These are phyloP conservation scores for Curvularia eragrostidis DNA, from an alignment of 2,329 filamentous ascomycete genomes.

Conservation along the genomic window DNA sequence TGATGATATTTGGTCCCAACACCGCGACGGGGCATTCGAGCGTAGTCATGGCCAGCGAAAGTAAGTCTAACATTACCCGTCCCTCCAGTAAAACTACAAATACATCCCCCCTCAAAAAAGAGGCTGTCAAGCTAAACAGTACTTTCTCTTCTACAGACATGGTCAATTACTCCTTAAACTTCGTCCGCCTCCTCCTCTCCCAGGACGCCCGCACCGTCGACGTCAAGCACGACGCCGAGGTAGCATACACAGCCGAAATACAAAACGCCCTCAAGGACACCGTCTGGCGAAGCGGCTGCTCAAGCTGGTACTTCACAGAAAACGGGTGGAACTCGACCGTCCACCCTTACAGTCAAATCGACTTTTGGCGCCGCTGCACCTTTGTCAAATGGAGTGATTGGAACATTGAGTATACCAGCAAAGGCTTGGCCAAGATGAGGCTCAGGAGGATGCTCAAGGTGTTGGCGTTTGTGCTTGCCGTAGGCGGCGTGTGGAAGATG, in stretches of 20 bases:
- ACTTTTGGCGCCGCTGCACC: slow-evolving; percentile 58
- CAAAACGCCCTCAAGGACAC: slow-evolving; percentile 55
- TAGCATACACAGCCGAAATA: slow-evolving; percentile 62
- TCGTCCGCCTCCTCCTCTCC: slow-evolving; percentile 73
- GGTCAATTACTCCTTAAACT: slow-evolving; percentile 65
- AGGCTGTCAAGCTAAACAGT: neutral
- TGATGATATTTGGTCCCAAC: slow-evolving; percentile 69
- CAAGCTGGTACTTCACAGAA: slow-evolving; percentile 73
- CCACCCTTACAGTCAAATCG: slow-evolving; percentile 61
- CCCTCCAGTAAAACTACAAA: neutral
- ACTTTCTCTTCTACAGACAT: slow-evolving; percentile 49
- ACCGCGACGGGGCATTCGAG: slow-evolving; percentile 67
- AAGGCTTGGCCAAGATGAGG: slow-evolving; percentile 52
- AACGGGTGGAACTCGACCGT: slow-evolving; percentile 80
- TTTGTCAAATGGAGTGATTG: slow-evolving; percentile 64
- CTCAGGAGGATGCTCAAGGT: slow-evolving; percentile 24
- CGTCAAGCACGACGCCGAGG: slow-evolving; percentile 78
- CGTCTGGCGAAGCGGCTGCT: slow-evolving; percentile 60
- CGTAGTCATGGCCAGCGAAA: slow-evolving; percentile 66
- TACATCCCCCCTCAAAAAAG: neutral
- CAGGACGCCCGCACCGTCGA: slow-evolving; percentile 91
- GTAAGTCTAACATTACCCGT: slow-evolving; percentile 2
- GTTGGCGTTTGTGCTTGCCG: slow-evolving; percentile 26
- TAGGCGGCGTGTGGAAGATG: slow-evolving; percentile 37
- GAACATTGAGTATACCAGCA: slow-evolving; percentile 59